These are phyloP conservation scores for Pseudozyma flocculosa DNA, from an alignment of 1,284 basidiomycete species.

Conservation along the genomic window DNA sequence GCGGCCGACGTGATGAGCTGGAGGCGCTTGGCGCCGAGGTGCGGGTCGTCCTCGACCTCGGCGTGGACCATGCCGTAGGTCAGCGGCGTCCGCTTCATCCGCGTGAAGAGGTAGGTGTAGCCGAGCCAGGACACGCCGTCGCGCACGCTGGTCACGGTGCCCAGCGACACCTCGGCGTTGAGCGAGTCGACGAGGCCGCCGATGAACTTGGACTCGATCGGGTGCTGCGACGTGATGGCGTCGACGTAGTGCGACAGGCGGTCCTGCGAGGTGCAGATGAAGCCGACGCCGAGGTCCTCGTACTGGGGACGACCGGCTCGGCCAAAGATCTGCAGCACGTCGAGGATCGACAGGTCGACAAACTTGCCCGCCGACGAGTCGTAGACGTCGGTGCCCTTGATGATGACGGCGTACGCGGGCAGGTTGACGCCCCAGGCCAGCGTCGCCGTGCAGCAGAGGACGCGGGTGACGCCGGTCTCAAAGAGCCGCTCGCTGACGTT, in stretches of 20 bases:
- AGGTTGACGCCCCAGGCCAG: conserved; percentile 99
- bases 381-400: conserved; percentile 98
- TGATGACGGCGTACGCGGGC: conserved; percentile 92
- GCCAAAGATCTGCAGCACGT: conserved; percentile 94
- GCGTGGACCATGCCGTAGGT: conserved; percentile 81
- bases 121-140: conserved; percentile 95
- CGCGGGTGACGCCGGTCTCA: conserved; percentile 83
- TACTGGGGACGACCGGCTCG: conserved; percentile 94
- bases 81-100: conserved; percentile 90
- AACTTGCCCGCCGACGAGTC: conserved; percentile 63
- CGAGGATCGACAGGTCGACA: conserved; percentile 88
- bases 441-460: conserved; percentile 96
- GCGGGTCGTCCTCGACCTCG: conserved; percentile 73
- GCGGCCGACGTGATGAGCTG: conserved; percentile 75
- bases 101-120: conserved; percentile 94
- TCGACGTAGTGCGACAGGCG: conserved; percentile 91
- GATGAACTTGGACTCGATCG: conserved; percentile 90
- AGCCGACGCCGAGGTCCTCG: conserved; percentile 92
- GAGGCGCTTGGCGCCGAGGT: conserved; percentile 73
- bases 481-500: conserved; percentile 97
- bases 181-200: conserved; percentile 85
- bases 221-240: conserved; percentile 81
- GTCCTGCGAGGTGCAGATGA: conserved; percentile 91
- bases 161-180: conserved; percentile 93
- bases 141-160: conserved; percentile 82